Evolutionary conservation across 352 stramenopile genomes (phyloP), one percentile per base, ranked within the genome.

Genomic region (Phytophthora multivora): DNA sequence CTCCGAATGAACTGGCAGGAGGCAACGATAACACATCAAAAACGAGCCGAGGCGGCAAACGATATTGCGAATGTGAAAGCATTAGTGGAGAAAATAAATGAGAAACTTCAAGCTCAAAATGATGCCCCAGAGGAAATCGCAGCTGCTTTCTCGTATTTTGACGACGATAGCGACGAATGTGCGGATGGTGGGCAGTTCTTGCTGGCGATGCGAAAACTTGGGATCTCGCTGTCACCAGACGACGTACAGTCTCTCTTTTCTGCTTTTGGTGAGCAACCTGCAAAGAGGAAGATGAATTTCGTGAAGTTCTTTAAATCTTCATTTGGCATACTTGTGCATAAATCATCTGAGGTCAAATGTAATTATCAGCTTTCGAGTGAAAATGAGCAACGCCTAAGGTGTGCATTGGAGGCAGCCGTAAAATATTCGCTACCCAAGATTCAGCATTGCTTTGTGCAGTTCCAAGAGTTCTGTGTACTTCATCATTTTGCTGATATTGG

Each of bases 1-100:
- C 49, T 89, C 4, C 74, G 76, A 18, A 69, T 93, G 42, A 81
- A 88, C 47, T 89, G 77, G 79, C 77, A 59, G 8, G 71, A 83
- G 46, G 61, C 61, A 26, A 64, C 39, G 15, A 63, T 51, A 9
- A 38, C 43, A 33, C 30, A 13, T 6, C 45, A 58, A 5, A 76
- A 78, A 30, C 43, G 61, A 52, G 45, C 66, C 1, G 53, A 73
- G 25, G 67, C 73, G 15, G 47, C 42, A 8, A 51, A 52, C 33
- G 45, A 47, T 30, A 1, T 19, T 19, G 18, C 26, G 11, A 39
- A 47, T 25, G 57, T 31, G 4, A 49, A 52, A 30, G n/a, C 15
- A 1, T 16, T 77, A 3, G 45, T 76, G 1, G 40, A 53, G 13
- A 60, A 70, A 10, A 50, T 77, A 8, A 43, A 43, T 15, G 21